Evolutionary conservation across 2,329 filamentous ascomycete genomes (phyloP), one percentile per base, ranked within the genome.

Genomic region (Aspergillus aculeatus): DNA sequence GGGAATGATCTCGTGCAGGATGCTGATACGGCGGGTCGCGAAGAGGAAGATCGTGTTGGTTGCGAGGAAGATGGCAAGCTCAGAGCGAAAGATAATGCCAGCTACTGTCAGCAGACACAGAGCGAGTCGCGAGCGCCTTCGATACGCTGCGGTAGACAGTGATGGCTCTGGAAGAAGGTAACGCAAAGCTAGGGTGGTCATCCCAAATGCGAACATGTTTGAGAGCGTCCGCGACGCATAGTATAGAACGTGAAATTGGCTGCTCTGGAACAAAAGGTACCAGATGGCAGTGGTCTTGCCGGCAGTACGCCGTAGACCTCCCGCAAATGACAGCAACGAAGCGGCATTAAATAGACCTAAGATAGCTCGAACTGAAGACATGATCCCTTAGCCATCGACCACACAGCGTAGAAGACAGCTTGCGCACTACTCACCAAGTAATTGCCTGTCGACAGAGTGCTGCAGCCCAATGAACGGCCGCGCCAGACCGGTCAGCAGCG

Each of bases 141-240:
- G 68, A 31, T 76, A 54, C 69, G 64, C 58, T 35, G 58, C 38
- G 38, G 59, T 44, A 23, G 21, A 60, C 52, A 14, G 59, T 60
- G 6, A 44, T 44, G 69, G 66, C 23, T 80, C 79, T 16, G 83
- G 79, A 2, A 87, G 77, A 49, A 85, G 71, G 59, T 76, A 78
- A 44, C 80, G 73, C 50, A 86, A 68, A 10, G 75, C 76, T 9
- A 77, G 49, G 1, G 76, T 80, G 35, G 74, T 73, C 60, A 97
- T 78, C 10, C 87, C 86, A 78, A 98, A 95, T 21, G 95, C 93
- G 77, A 97, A 96, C 89, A 96, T 96, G 74, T 99, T 99, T 2
- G 95, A 95, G 65, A 99, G 79, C 2, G 92, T 95, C 62, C 95
- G 84, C 16, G 92, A 95, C 14, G 93, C 89, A 79, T 99, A 99